Evolutionary conservation across 768 basidiomycete genomes (phyloP).

Genomic region (Roridomyces roridus): DNA sequence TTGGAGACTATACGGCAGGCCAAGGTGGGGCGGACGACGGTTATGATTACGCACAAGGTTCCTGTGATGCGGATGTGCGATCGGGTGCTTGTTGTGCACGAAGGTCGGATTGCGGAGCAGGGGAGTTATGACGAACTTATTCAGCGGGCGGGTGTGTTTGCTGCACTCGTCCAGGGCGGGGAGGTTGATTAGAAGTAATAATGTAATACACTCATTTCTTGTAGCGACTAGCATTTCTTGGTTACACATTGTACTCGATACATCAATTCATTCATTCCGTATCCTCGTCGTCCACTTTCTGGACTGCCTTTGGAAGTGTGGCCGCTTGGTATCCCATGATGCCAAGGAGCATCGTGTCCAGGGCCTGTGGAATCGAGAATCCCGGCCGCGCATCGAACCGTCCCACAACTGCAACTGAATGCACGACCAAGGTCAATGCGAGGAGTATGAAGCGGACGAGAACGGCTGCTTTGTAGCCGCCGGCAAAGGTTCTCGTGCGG

Average conservation of each 20-base stretch:
- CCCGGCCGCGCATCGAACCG: conserved; percentile 21
- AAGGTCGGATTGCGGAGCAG: conserved; percentile 80
- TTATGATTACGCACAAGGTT: conserved; percentile 94
- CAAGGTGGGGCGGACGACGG: conserved; percentile 76
- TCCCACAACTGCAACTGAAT: conserved; percentile 12
- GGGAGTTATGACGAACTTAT: conserved; percentile 79
- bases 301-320: conserved; percentile 16
- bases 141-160: conserved; percentile 72
- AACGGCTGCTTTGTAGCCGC: conserved; percentile 17
- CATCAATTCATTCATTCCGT: background rate
- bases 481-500: conserved; percentile 17
- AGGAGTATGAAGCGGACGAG: background rate
- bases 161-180: conserved; percentile 78
- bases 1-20: conserved; percentile 75
- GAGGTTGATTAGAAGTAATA: conserved; percentile 49
- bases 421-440: conserved; percentile 2
- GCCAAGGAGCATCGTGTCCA: background rate
- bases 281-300: conserved; percentile 20
- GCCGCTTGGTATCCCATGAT: conserved; percentile 16
- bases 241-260: background rate
- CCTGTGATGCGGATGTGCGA: conserved; percentile 93
- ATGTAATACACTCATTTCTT: background rate
- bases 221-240: conserved; percentile 4
- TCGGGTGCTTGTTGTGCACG: conserved; percentile 79
- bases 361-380: conserved; percentile 1